These are phyloP conservation scores for Pichia sp. DNA, from an alignment of 1,139 yeast genomes.

Conservation along the genomic window DNA sequence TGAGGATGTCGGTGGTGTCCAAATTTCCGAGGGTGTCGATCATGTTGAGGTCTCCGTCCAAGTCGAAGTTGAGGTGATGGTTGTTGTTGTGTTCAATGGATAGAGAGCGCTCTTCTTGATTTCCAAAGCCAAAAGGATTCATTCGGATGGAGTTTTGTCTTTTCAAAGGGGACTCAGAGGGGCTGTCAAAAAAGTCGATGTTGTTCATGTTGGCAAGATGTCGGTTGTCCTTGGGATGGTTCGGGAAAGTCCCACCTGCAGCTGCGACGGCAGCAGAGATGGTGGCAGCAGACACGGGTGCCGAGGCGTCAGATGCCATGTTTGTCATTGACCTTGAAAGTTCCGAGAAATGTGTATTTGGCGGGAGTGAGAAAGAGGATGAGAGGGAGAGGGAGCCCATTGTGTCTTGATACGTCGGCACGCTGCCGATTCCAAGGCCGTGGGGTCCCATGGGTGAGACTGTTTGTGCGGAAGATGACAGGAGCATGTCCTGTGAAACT, in stretches of 20 bases:
- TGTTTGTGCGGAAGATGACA: constrained; percentile 18
- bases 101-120: constrained; percentile 5
- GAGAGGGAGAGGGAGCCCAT: constrained; percentile 16
- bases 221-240: background rate
- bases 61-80: constrained; percentile 19
- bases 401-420: constrained; percentile 22
- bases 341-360: constrained; percentile 11
- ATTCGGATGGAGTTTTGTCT: background rate
- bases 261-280: background rate
- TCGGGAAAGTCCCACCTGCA: background rate
- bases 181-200: constrained; percentile 9
- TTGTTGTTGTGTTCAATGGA: constrained; percentile 14
- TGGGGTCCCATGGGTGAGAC: constrained; percentile 15
- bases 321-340: constrained; percentile 11
- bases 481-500: constrained; percentile 16
- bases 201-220: background rate
- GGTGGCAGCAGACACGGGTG: background rate
- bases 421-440: constrained; percentile 16
- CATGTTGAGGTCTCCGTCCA: constrained; percentile 30
- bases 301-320: background rate
- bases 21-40: constrained; percentile 17
- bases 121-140: constrained; percentile 1
- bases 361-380: constrained; percentile 8
- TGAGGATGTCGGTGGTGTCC: background rate
- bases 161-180: constrained; percentile 17